Base-by-base conservation (phyloP, 441 rosid species). In the Bocquillonia castaneifolia region DNA sequence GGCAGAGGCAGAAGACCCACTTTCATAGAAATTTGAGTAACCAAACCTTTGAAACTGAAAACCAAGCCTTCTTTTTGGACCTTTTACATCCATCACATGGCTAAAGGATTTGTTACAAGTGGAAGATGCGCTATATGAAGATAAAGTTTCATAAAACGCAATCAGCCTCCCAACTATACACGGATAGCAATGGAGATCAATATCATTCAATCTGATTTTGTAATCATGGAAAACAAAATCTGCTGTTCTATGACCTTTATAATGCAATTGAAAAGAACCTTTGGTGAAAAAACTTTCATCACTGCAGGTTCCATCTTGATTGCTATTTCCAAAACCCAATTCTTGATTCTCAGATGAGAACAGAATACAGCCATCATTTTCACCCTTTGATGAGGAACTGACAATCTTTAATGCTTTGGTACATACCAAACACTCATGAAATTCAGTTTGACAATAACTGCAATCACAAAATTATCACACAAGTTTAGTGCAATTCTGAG, bases 171-270 rank as follows among this genome's bases (percentile, higher is more conserved):
- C 84, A 67, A 89, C 42, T 73, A 87, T 76, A 81, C 63, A 71
- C 56, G 98, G 99, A 71, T 86, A 84, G 81, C 93, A 88, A 83
- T 94, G 98, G 72, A 94, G 75, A 74, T 94, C 93, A 67, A 84
- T 84, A 73, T 87, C 81, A 63, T 66, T 85, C 85, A 93, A 81
- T 80, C 65, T 53, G 73, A 92, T 45, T 28, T 76, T 71, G 73
- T 74, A 80, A 71, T 81, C 82, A 64, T 79, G 79, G 71, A 39
- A 73, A 77, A 71, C 59, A 34, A 66, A 42, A 36, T 63, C 75
- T 53, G 22, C 76, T 63, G 76, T 72, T 71, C 76, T 82, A 77
- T 50, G 64, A 72, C 83, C 79, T 82, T 85, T 83, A 85, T 84
- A 88, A 59, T 73, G 84, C 61, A 91, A 77, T 72, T 73, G 70